These are phyloP conservation scores for Oryza glumipatula DNA, from an alignment of 176 grass and related monocot genomes.

Conservation along the genomic window DNA sequence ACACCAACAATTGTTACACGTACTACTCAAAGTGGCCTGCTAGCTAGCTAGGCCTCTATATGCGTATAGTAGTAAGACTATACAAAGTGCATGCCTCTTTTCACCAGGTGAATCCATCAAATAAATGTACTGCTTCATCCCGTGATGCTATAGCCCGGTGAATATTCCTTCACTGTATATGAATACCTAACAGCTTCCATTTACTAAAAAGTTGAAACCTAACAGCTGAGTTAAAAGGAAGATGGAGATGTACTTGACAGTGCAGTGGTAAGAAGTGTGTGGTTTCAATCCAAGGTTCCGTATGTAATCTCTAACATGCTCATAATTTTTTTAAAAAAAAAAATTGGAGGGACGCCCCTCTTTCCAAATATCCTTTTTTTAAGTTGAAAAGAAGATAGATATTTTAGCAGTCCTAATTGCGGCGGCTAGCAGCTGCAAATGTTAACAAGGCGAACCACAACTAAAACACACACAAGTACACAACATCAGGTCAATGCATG, in stretches of 20 bases:
- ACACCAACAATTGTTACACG: background rate
- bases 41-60: background rate
- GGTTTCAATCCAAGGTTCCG: no score
- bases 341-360: no score
- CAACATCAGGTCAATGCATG: conserved; percentile 31
- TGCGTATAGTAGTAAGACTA: background rate
- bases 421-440: background rate
- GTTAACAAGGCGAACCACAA: conserved; percentile 3
- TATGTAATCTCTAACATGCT: no score
- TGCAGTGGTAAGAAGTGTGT: no score
- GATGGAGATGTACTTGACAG: no score
- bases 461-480: background rate
- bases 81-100: conserved; percentile 28
- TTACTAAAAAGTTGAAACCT: background rate
- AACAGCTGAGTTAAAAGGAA: background rate
- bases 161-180: background rate
- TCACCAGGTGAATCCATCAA: background rate
- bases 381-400: background rate
- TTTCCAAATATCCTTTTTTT: no score
- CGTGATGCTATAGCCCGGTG: background rate
- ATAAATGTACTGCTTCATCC: background rate
- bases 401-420: conserved; percentile 12
- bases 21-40: no score
- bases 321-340: no score
- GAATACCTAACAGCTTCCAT: background rate